Percentiles rank a stretch among this genome's conserved stretches.
Conservation (phyloP, 2,329 filamentous ascomycete species). For the Drechslerella coelobrocha region DNA sequence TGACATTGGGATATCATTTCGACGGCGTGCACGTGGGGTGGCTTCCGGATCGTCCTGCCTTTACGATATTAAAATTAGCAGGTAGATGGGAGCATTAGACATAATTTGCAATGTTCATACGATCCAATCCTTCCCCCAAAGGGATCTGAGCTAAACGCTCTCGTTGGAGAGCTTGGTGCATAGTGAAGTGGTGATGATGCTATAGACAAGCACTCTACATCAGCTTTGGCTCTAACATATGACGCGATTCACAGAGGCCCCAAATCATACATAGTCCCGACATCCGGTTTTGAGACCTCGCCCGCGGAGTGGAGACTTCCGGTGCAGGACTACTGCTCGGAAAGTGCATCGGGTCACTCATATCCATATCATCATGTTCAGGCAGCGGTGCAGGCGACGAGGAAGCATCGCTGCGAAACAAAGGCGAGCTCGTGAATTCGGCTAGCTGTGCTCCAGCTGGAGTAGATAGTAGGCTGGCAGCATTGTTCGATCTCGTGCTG, state of each 20-base stretch:
- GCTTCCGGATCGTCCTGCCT: slow-evolving; percentile 42
- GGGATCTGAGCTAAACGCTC: slow-evolving; percentile 39
- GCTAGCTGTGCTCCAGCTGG: slow-evolving; percentile 11
- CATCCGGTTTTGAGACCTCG: slow-evolving; percentile 16
- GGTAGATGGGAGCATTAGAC: neutral
- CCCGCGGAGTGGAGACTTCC: slow-evolving; percentile 37
- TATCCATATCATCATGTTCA: slow-evolving; percentile 44
- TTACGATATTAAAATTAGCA: slow-evolving; percentile 9
- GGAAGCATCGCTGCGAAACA: slow-evolving; percentile 36
- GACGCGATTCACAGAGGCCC: neutral
- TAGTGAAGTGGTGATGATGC: slow-evolving; percentile 55
- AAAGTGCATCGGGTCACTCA: slow-evolving; percentile 44
- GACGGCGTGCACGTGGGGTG: slow-evolving; percentile 37
- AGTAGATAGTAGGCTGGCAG: slow-evolving; percentile 17
- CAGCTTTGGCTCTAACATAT: neutral
- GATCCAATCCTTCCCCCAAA: slow-evolving; percentile 10
- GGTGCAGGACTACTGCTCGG: slow-evolving; percentile 38
- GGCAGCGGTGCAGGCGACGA: slow-evolving; percentile 35
- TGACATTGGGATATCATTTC: slow-evolving; percentile 55
- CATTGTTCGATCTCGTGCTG: slow-evolving; percentile 31
- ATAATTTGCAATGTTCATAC: slow-evolving; percentile 9
- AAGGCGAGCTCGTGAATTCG: slow-evolving; percentile 18
- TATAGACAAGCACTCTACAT: slow-evolving; percentile 24
- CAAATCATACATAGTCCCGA: slow-evolving; percentile 14
- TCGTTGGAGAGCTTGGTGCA: slow-evolving; percentile 52